A percentile compares a stretch with the other conserved stretches of the same genome.
Conservation (phyloP, 148 eudicot genomes). For the Cornus controversa region DNA sequence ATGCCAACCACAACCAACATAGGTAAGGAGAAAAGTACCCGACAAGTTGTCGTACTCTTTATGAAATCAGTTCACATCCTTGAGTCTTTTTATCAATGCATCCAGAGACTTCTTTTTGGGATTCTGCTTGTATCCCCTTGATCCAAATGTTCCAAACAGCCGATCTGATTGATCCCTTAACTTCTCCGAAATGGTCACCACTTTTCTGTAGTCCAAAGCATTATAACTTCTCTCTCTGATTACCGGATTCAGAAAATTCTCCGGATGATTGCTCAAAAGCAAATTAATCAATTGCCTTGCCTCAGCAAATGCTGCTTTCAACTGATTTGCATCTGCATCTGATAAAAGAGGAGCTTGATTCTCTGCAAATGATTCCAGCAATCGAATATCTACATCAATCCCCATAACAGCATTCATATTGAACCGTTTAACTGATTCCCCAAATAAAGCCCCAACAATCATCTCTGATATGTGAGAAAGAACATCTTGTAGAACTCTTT, state of each 20-base stretch:
- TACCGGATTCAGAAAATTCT: conserved; percentile 85
- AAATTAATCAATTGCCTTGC: conserved; percentile 80
- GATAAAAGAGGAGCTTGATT: conserved; percentile 61
- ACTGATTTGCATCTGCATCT: conserved; percentile 63
- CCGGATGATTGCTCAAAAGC: conserved; percentile 89
- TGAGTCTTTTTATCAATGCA: conserved; percentile 80
- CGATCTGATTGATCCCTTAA: conserved; percentile 85
- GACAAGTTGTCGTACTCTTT: conserved; percentile 17
- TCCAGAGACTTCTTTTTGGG: conserved; percentile 93
- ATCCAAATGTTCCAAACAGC: conserved; percentile 65
- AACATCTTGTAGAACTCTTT: conserved; percentile 74
- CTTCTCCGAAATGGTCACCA: conserved; percentile 77
- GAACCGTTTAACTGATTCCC: conserved; percentile 84
- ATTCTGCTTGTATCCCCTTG: conserved; percentile 75
- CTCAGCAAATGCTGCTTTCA: conserved; percentile 70
- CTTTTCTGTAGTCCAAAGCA: conserved; percentile 85
- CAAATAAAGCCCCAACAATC: conserved; percentile 67
- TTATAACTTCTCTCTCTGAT: conserved; percentile 87
- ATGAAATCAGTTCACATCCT: conserved; percentile 71
- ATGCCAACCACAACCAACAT: conserved; percentile 30
- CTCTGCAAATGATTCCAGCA: conserved; percentile 87
- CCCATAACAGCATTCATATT: conserved; percentile 77
- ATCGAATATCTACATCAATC: conserved; percentile 66
- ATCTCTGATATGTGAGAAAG: conserved; percentile 81
- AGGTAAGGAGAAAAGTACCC: conserved; percentile 23